A percentile compares a stretch with the other conserved stretches of the same genome.
Evolutionary conservation across 1,139 yeast genomes (phyloP).

Genomic region (Yamadazyma aaseri): DNA sequence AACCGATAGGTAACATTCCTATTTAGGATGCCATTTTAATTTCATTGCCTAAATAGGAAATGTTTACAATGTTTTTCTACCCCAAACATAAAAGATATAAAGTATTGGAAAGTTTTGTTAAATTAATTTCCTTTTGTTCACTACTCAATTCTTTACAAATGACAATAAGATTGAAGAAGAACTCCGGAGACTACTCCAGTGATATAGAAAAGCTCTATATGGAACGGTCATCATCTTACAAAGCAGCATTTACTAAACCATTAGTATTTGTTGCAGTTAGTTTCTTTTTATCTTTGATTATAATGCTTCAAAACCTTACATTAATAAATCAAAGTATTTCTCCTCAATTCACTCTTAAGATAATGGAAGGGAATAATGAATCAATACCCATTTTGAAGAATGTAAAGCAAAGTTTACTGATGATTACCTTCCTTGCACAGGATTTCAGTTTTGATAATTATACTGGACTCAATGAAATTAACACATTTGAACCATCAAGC

Average conservation of each 20-base stretch:
- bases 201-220: constrained; percentile 2
- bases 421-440: constrained; percentile 54
- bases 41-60: constrained; percentile 8
- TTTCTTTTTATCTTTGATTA: constrained; percentile 12
- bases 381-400: constrained; percentile 8
- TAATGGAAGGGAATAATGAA: constrained; percentile 15
- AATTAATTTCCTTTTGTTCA: not conserved
- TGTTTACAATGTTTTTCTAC: constrained; percentile 9
- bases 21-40: constrained; percentile 3
- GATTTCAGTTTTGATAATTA: constrained; percentile 44
- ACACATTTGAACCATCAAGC: constrained; percentile 44
- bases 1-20: too few species aligned
- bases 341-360: constrained; percentile 13
- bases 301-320: constrained; percentile 11
- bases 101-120: not conserved
- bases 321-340: constrained; percentile 8
- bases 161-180: constrained; percentile 9
- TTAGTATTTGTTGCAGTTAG: constrained; percentile 3
- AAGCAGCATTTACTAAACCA: not conserved
- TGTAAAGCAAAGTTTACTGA: constrained; percentile 49
- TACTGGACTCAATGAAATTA: constrained; percentile 32
- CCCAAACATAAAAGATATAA: not conserved
- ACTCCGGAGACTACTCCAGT: constrained; percentile 7
- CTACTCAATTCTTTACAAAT: too few species aligned
- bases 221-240: not conserved